phyloP scores from a whole-genome alignment of 2,329 filamentous ascomycete genomes.

The Colletotrichum destructivum region DNA sequence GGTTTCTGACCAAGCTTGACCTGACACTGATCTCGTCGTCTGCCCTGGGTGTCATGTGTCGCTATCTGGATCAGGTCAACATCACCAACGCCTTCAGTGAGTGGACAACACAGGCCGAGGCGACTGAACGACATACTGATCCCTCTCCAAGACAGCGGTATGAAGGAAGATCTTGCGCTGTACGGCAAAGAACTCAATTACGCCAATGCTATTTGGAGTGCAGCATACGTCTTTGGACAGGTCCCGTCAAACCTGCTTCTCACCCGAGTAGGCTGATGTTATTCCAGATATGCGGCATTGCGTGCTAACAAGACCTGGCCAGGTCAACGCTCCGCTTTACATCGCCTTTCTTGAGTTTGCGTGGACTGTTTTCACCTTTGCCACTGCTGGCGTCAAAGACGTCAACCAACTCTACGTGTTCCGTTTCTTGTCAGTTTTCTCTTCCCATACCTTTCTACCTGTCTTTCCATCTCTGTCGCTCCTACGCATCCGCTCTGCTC shows the following conservation, averaged over 20 bases:
- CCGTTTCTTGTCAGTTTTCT: constrained; percentile 45
- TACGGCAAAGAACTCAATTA: constrained; percentile 53
- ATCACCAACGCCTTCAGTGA: constrained; percentile 49
- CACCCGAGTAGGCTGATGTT: constrained; percentile 41
- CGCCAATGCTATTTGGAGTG: constrained; percentile 49
- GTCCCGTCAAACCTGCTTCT: constrained; percentile 49
- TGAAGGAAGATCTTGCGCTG: constrained; percentile 50
- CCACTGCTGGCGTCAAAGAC: constrained; percentile 45
- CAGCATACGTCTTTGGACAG: constrained; percentile 51
- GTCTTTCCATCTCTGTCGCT: background rate
- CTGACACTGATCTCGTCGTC: constrained; percentile 47
- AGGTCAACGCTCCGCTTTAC: constrained; percentile 47
- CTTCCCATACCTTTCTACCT: background rate
- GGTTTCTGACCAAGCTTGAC: constrained; percentile 49
- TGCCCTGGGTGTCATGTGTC: constrained; percentile 48
- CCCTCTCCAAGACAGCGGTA: constrained; percentile 45
- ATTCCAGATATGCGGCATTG: too few species aligned
- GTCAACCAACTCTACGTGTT: constrained; percentile 48
- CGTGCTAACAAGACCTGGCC: background rate
- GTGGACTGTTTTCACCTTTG: constrained; percentile 49
- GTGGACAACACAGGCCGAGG: background rate
- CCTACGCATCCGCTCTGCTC: too few species aligned
- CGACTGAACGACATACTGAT: background rate
- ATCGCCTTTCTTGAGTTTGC: constrained; percentile 45
- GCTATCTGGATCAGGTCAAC: constrained; percentile 49